phyloP scores from a whole-genome alignment of 2,329 filamentous ascomycete species.

The Cladosporium halotolerans region DNA sequence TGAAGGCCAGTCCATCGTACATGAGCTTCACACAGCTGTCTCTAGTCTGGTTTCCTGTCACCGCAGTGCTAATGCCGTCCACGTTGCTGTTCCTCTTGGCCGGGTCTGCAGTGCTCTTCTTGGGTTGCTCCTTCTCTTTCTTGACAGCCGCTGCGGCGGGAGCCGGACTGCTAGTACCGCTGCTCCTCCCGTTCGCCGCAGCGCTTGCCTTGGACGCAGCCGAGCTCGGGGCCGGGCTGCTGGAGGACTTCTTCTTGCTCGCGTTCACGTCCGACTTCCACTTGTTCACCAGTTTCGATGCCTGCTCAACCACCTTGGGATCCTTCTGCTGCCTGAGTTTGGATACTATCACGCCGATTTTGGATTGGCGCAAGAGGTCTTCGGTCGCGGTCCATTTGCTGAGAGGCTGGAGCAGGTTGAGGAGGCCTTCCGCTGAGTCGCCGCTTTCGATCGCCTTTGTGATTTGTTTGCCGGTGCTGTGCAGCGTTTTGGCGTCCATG shows the following conservation, averaged over 20 bases:
- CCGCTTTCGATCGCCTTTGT: constrained; percentile 70
- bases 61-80: constrained; percentile 72
- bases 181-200: constrained; percentile 31
- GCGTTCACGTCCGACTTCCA: constrained; percentile 73
- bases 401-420: constrained; percentile 72
- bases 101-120: constrained; percentile 51
- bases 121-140: constrained; percentile 22
- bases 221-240: constrained; percentile 45
- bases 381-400: constrained; percentile 78
- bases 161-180: constrained; percentile 35
- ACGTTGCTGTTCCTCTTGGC: constrained; percentile 75
- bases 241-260: constrained; percentile 35
- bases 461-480: constrained; percentile 69
- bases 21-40: constrained; percentile 85
- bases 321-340: constrained; percentile 78
- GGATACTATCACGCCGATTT: constrained; percentile 83
- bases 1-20: constrained; percentile 83
- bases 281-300: constrained; percentile 76
- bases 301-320: constrained; percentile 62
- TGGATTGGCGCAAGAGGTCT: constrained; percentile 83
- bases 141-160: constrained; percentile 29
- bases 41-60: constrained; percentile 67
- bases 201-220: constrained; percentile 30
- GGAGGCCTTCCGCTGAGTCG: constrained; percentile 65
- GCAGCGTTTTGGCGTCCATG: constrained; percentile 80